Evolutionary conservation across 2,329 filamentous ascomycete species (phyloP), one percentile per base, ranked within the genome.

Genomic region (Epichloe brachyelytri): DNA sequence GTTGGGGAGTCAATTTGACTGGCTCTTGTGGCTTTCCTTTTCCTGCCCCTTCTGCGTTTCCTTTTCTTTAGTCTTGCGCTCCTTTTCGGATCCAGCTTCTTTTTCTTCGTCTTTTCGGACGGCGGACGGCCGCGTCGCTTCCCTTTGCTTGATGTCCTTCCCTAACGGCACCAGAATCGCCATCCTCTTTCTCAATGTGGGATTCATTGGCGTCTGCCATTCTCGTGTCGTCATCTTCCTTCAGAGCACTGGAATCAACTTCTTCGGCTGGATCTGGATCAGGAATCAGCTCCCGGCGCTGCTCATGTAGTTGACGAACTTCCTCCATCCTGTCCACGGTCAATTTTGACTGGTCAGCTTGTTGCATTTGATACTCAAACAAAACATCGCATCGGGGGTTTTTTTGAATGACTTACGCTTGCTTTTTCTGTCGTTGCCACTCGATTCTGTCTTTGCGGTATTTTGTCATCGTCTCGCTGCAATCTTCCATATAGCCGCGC

Each of bases 371-470:
- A 38, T n/a, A 10, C 36, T 40, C 15, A 19, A 11, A 14, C 19
- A 12, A 34, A 22, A 15, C n/a, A 59, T 48, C 57, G 52, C 37
- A 14, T 38, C n/a, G 33, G 8, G 3, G 6, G 3, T 2, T 26
- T 43, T 10, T 34, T 19, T 19, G 15, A 3, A 22, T n/a, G 14
- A 76, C 79, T 67, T 71, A 83, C 78, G 74, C 71, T 65, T 78
- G 75, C 58, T 83, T 83, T 56, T 86, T 82, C 58, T 86, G 80
- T 57, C 89, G 80, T 68, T 97, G 91, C 68, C 82, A 85, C 57
- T 95, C 88, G 54, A 96, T 95, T 71, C 95, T 96, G 64, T 94
- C 86, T 67, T 98, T 98, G 47, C 93, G 83, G 62, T 94, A 88
- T 50, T 83, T 81, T 2, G 93, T 98, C 90, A 97, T 96, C 50